A percentile compares a stretch with the other conserved stretches of the same genome.
Conservation (phyloP, 2,329 filamentous ascomycete genomes). For the Beauveria brongniartii region DNA sequence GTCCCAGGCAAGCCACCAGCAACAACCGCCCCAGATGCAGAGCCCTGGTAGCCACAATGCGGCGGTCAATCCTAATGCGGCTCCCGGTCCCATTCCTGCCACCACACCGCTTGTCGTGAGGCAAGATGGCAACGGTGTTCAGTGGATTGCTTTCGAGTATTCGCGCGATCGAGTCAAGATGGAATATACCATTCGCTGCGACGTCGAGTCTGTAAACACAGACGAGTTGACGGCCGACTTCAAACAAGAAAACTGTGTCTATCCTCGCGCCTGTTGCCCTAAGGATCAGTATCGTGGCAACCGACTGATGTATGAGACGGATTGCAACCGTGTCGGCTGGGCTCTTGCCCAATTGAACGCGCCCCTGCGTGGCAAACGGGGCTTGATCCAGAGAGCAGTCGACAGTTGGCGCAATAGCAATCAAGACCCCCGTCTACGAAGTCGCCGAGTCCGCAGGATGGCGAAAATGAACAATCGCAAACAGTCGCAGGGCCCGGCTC, state of each 20-base stretch:
- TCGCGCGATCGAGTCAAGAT: conserved; percentile 96
- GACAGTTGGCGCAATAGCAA: conserved; percentile 99
- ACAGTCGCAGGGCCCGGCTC: conserved; percentile 58
- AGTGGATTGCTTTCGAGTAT: conserved; percentile 99
- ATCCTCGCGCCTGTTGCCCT: conserved; percentile 85
- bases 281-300: conserved; percentile 98
- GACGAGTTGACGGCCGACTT: conserved; percentile 80
- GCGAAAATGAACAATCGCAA: conserved; percentile 82
- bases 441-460: conserved; percentile 86
- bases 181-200: conserved; percentile 98
- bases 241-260: conserved; percentile 97
- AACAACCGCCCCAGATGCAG: conserved; percentile 30
- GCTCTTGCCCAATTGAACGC: conserved; percentile 89
- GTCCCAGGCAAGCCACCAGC: conserved; percentile 28
- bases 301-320: conserved; percentile 89
- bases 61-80: conserved; percentile 78
- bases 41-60: conserved; percentile 28
- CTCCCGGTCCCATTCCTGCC: conserved; percentile 90
- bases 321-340: conserved; percentile 99
- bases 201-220: conserved; percentile 92
- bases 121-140: conserved; percentile 92
- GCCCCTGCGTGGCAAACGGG: conserved; percentile 83
- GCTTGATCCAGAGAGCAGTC: conserved; percentile 91
- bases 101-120: conserved; percentile 91
- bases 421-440: conserved; percentile 84